Evolutionary conservation across 1,284 basidiomycete species (phyloP), one percentile per base, ranked within the genome.

Genomic region (Ganoderma multipileum): DNA sequence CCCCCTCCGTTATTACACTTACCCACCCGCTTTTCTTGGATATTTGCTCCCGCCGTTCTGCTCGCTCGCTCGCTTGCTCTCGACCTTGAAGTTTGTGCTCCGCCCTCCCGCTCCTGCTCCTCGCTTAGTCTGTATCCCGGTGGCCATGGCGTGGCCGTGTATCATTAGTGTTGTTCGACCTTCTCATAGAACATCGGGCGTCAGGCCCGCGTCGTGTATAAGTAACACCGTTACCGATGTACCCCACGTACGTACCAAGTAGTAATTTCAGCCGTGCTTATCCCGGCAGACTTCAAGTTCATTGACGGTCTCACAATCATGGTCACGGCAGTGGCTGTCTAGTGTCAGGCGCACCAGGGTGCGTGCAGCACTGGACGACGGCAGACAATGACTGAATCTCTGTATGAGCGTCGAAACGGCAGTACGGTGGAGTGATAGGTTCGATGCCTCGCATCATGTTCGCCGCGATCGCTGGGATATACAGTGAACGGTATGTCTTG

Each of bases 211-310:
- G 28, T 55, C 52, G 16, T 55, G 52, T 55, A 55, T 55, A 18
- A 55, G 28, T 55, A 55, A 50, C 47, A 6, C 55, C 57, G n/a
- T 33, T 58, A 23, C 30, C 33, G n/a, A 30, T 33, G 33, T 33
- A 33, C 33, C 33, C 33, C 28, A 38, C 18, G 42, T 20, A 44
- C 42, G 23, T 50, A 50, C 23, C 9, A 50, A 26, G n/a, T 36
- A 33, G 54, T 58, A 55, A 55, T 55, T 30, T 55, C 54, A 55
- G 47, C 47, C 47, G 47, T 50, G 47, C 47, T 26, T 4, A 50
- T 50, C 47, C 47, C 47, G 47, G 47, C 47, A 26, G 1, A 14
- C 23, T n/a, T n/a, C n/a, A n/a, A n/a, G n/a, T n/a, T n/a, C n/a
- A n/a, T n/a, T n/a, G n/a, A n/a, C n/a, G n/a, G n/a, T n/a, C n/a